Evolutionary conservation across 495 filamentous ascomycete genomes (phyloP), one percentile per base, ranked within the genome.

Genomic region (Talaromyces liani): DNA sequence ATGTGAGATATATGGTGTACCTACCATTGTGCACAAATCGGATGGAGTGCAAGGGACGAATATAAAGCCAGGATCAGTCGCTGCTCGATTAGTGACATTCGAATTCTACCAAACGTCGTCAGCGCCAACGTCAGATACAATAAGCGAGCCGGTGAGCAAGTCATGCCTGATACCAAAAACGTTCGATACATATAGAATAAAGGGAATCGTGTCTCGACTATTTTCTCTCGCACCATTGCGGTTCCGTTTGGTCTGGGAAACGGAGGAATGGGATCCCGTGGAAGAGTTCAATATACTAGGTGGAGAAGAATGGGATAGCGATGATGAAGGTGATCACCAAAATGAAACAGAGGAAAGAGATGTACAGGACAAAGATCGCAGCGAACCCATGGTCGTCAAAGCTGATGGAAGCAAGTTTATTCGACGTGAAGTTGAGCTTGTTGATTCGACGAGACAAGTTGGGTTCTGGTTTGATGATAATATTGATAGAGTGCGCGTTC

Each of bases 191-290:
- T 97, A 95, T 67, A 82, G 83, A 20, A 79, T 97, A 24, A 89
- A 94, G 69, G 90, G 88, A 0, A 77, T 96, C 16, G 88, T 88
- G 0, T 89, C 87, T 6, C 85, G 84, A 62, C 70, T 88, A 65
- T 93, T 95, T 72, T 79, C 77, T 7, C 68, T 92, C 29, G 69
- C 73, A 54, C 88, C 91, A 10, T 78, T 90, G 67, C 72, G 75
- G 41, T 73, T 93, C 56, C 78, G 81, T 63, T 68, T 98, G 61
- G 74, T 92, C 12, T 91, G 86, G 86, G 89, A 94, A 75, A 93
- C 91, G 18, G 87, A 90, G 60, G 89, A 95, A 71, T 88, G 86
- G 84, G 91, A 95, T 76, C 90, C 90, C 1, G 84, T 90, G 0
- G 73, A 69, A n/a, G 69, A 77, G 25, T 67, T 69, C 34, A 83